Conservation (phyloP, 805 yeast species). For the Yarrowia sp. region DNA sequence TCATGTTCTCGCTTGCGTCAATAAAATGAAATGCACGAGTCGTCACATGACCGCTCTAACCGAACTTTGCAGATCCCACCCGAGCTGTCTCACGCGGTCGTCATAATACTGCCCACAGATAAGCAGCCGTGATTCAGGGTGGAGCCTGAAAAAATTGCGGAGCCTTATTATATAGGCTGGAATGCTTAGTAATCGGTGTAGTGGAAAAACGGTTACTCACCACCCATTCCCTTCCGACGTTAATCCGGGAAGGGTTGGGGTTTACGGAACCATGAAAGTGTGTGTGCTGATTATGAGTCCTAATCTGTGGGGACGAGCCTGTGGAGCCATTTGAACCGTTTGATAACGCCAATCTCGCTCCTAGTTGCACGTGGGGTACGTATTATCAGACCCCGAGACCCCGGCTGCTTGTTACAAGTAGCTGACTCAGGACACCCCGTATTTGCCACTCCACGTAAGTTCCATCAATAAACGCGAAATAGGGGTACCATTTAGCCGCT, state of each 20-base stretch:
- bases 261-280: not conserved
- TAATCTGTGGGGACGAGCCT: too few species aligned
- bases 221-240: not conserved
- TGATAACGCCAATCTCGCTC: too few species aligned
- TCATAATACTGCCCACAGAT: not conserved
- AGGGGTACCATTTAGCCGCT: slow-evolving; percentile 1
- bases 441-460: not conserved
- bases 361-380: too few species aligned
- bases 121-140: too few species aligned
- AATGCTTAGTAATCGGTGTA: too few species aligned
- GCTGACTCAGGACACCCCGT: slow-evolving; percentile 2
- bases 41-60: slow-evolving; percentile 2
- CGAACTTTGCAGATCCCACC: slow-evolving; percentile 4
- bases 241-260: not conserved
- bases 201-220: too few species aligned
- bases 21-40: slow-evolving; percentile 8
- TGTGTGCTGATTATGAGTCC: too few species aligned
- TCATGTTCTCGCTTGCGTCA: slow-evolving; percentile 6
- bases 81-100: slow-evolving; percentile 1
- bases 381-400: too few species aligned
- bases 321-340: too few species aligned
- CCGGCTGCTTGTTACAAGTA: not conserved
- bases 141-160: too few species aligned
- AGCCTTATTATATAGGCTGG: too few species aligned
- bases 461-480: not conserved